phyloP scores from a whole-genome alignment of 2,329 filamentous ascomycete genomes.

The Metarhizium humberi region DNA sequence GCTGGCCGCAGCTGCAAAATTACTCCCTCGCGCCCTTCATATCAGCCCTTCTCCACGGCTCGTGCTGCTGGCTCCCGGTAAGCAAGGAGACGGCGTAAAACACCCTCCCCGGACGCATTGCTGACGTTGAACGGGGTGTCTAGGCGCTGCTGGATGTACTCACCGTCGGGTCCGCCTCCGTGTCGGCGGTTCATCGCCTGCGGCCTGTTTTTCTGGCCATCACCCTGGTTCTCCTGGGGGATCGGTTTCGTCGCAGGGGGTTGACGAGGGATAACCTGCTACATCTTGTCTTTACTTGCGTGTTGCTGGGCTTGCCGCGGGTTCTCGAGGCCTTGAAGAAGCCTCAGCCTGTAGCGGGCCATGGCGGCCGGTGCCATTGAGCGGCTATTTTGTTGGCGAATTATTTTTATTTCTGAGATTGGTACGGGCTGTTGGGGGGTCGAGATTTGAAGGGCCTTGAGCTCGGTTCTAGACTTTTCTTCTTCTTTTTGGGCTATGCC shows the following conservation, averaged over 20 bases:
- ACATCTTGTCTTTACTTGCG: not conserved
- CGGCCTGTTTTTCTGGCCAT: not conserved
- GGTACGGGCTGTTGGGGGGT: no score
- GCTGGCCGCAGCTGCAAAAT: not conserved
- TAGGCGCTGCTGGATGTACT: not conserved
- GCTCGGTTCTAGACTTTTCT: no score
- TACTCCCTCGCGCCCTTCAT: not conserved
- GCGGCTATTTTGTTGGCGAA: no score
- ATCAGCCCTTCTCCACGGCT: not conserved
- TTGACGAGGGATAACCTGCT: not conserved
- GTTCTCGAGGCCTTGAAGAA: not conserved
- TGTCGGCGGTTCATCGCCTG: not conserved
- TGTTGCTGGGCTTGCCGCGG: not conserved
- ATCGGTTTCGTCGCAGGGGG: not conserved
- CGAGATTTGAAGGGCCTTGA: no score
- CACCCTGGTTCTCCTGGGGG: not conserved
- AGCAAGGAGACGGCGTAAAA: not conserved
- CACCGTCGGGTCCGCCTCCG: not conserved
- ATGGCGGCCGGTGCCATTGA: not conserved
- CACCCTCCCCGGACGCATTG: not conserved
- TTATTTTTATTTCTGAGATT: no score
- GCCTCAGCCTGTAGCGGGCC: not conserved
- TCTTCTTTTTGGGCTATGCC: no score
- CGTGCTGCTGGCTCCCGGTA: not conserved
- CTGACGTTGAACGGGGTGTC: not conserved